Base-by-base conservation (phyloP, 495 filamentous ascomycete genomes). In the Bacidia rubella region DNA sequence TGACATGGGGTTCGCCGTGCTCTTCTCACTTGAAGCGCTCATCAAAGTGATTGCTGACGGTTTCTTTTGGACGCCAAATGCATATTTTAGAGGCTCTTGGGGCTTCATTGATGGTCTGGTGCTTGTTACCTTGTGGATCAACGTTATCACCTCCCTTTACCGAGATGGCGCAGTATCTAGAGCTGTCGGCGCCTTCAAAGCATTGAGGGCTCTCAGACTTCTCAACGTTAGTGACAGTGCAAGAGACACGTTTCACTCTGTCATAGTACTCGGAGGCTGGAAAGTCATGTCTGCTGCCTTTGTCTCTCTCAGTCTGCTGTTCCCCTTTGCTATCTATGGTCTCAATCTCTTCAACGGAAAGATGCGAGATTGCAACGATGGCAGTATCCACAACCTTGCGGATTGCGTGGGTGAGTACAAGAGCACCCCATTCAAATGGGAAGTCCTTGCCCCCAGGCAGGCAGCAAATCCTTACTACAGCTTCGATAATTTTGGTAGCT, bases 21-120 rank as follows among this genome's bases (percentile, higher is more conserved):
- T 97, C 21, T 99, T 99, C 67, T 83, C 85, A 0, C 57, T 90
- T 19, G 92, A 99, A 64, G 89, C 90, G 0, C 57, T 77, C 20
- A 90, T 99, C 70, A 97, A 97, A 66, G 82, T 96, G 32, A 79
- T 99, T 55, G 92, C 92, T 0, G 92, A 99, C 70, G 92, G 92
- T 19, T 86, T 95, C 61, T 90, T 96, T 66, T 97, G 83, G 80
- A 95, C 92, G 0, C 92, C 92, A 0, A 96, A 99, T 69, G 93
- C 92, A 3, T 99, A 93, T 59, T 92, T 95, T 65, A 80, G 92
- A 55, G 85, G 92, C 55, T 90, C 90, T 0, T 99, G 92, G 92
- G 92, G 92, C 23, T 82, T 95, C 52, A 96, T 99, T 53, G 92
- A 99, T 64, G 92, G 85, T 23, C 61, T 97, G 48, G 92, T 99